Conservation (phyloP, 75 land plant species). For the Pinus albicaulis region DNA sequence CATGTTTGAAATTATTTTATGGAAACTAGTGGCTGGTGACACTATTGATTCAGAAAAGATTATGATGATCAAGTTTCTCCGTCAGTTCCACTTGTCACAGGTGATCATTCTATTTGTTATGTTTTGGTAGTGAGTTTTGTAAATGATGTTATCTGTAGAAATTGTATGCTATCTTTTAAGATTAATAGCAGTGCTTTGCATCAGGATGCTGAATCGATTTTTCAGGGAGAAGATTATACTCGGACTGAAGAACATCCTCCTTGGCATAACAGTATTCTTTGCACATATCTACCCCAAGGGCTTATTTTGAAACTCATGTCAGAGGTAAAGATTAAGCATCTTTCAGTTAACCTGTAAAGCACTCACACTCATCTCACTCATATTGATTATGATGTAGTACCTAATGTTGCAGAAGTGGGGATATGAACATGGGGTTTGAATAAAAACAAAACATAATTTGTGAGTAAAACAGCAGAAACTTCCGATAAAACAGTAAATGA, state of each 20-base stretch:
- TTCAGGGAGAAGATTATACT: slow-evolving; percentile 8
- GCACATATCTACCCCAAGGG: slow-evolving; percentile 45
- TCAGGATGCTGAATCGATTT: slow-evolving; percentile 19
- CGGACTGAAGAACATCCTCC: slow-evolving; percentile 30
- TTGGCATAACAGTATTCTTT: slow-evolving; percentile 42
- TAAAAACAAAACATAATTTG: too few relatives aligned
- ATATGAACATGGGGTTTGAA: too few relatives aligned
- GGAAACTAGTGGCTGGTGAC: slow-evolving; percentile 59
- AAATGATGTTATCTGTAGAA: background rate
- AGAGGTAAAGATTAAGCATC: slow-evolving; percentile 23
- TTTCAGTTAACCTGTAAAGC: background rate
- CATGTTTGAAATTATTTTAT: slow-evolving; percentile 52
- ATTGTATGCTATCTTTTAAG: slow-evolving; percentile 7
- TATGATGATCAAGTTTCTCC: slow-evolving; percentile 34
- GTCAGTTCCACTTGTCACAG: slow-evolving; percentile 39
- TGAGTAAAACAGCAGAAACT: background rate
- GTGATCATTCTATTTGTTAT: background rate
- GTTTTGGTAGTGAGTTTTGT: background rate
- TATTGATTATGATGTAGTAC: background rate
- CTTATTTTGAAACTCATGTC: slow-evolving; percentile 45
- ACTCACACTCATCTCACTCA: background rate
- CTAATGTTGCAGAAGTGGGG: background rate
- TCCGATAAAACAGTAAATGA: background rate
- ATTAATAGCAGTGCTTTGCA: background rate
- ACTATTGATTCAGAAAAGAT: slow-evolving; percentile 37